Evolutionary conservation across 2,329 filamentous ascomycete species (phyloP).

Genomic region (Phialophora macrospora): DNA sequence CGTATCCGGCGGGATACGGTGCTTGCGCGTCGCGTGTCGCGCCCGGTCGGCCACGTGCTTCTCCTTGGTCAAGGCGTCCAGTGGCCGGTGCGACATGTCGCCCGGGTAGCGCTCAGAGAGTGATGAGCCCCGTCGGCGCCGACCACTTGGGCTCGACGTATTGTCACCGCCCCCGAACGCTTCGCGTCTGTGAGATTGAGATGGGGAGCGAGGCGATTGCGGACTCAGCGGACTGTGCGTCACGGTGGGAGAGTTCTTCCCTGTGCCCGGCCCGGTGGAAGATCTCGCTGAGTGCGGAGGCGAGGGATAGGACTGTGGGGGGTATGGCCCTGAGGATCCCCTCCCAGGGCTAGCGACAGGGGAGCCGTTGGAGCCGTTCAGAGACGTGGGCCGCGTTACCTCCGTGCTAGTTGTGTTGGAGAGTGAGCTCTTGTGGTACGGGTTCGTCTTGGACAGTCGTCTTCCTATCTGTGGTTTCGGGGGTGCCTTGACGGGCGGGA

Average conservation of each 20-base stretch:
- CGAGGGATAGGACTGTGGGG: conserved; percentile 49
- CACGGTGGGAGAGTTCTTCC: conserved; percentile 51
- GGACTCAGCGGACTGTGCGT: conserved; percentile 43
- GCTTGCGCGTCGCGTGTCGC: conserved; percentile 68
- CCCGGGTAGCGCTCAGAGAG: conserved; percentile 36
- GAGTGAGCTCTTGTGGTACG: conserved; percentile 34
- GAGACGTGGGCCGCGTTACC: conserved; percentile 28
- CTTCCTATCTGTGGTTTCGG: conserved; percentile 15
- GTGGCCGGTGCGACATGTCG: conserved; percentile 36
- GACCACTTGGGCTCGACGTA: conserved; percentile 16
- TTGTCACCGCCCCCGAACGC: conserved; percentile 19
- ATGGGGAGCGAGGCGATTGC: conserved; percentile 30
- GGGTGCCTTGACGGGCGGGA: conserved; percentile 24
- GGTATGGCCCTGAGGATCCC: conserved; percentile 4
- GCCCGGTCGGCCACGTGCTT: conserved; percentile 56
- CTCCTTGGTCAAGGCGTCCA: conserved; percentile 37
- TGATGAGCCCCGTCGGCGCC: conserved; percentile 53
- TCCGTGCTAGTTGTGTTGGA: conserved; percentile 21
- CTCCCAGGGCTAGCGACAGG: not conserved
- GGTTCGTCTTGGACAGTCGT: conserved; percentile 37
- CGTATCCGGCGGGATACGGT: conserved; percentile 71
- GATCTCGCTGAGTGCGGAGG: conserved; percentile 63
- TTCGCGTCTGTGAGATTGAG: conserved; percentile 34
- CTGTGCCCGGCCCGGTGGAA: conserved; percentile 44
- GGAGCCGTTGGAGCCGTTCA: conserved; percentile 24